Evolutionary conservation across 2,329 filamentous ascomycete species (phyloP), one percentile per base, ranked within the genome.

Genomic region (Neophaeococcomyces aloes): DNA sequence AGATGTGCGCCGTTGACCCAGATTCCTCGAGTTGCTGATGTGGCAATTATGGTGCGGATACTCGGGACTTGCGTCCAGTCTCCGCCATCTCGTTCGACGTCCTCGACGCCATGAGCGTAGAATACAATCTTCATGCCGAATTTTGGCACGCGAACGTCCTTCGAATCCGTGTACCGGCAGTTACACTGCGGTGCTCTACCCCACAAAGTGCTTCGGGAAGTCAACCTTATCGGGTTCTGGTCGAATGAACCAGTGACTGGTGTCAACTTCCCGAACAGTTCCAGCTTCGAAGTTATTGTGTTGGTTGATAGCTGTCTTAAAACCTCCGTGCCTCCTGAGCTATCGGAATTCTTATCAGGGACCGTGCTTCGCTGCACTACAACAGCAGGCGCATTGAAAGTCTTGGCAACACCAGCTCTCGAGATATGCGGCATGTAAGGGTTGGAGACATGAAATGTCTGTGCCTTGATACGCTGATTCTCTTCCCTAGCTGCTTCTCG

Each of bases 41-140:
- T 93, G 1, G 82, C 81, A 39, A 95, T 79, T 48, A 87, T 82
- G 3, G 76, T 72, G 54, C 80, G 80, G 2, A 80, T 67, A 10
- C 76, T 72, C 2, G 71, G 61, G 1, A 76, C 55, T 13, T 62
- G 63, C 7, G 66, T 70, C 67, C 70, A 79, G 45, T 73, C 70
- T 57, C 74, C 76, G 40, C 73, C 73, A 29, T 68, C 67, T 40
- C 70, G 57, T 17, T 75, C 71, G 37, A 69, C 71, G 6, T 74
- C 69, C 45, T 85, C 81, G 46, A 81, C 80, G 8, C 75, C 76
- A 1, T 79, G 73, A 44, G 76, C 79, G 72, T 82, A 86, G 23
- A 91, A 76, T 27, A 86, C 70, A 29, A 95, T 68, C 55, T 84
- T 81, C 53, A 94, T 78, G 1, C 85, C 86, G 50, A 81, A 80